Conservation (phyloP, 2,329 filamentous ascomycete genomes). For the Pseudogymnoascus sp. region DNA sequence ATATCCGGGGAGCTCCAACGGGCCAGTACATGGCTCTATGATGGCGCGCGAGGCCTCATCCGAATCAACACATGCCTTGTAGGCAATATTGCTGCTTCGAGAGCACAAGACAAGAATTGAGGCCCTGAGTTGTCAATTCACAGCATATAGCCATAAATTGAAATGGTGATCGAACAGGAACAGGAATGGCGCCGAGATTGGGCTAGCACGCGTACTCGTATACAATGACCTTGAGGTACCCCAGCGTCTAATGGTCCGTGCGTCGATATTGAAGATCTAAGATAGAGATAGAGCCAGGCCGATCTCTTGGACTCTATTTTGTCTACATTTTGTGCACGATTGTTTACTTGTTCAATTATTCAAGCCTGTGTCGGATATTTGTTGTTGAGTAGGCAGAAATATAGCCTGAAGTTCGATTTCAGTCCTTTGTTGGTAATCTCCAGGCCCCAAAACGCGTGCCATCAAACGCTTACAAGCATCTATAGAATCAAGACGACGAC, state of each 20-base stretch:
- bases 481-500: background rate
- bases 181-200: background rate
- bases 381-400: background rate
- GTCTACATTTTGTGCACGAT: constrained; percentile 1
- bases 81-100: constrained; percentile 18
- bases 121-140: background rate
- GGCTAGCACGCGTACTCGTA: constrained; percentile 1
- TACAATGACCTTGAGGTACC: constrained; percentile 6
- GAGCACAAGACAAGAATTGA: constrained; percentile 4
- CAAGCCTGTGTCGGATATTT: background rate
- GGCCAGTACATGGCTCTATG: constrained; percentile 76
- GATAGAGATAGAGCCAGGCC: background rate
- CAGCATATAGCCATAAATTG: constrained; percentile 4
- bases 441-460: background rate
- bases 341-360: background rate
- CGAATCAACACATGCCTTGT: constrained; percentile 28
- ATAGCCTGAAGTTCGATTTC: background rate
- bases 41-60: constrained; percentile 28
- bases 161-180: background rate
- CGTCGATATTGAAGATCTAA: constrained; percentile 2
- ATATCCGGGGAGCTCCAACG: constrained; percentile 74
- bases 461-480: background rate
- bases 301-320: background rate
- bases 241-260: background rate
- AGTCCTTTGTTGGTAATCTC: background rate